These are phyloP conservation scores for Lactarius akahatsu DNA, from an alignment of 768 basidiomycete genomes.

Conservation along the genomic window DNA sequence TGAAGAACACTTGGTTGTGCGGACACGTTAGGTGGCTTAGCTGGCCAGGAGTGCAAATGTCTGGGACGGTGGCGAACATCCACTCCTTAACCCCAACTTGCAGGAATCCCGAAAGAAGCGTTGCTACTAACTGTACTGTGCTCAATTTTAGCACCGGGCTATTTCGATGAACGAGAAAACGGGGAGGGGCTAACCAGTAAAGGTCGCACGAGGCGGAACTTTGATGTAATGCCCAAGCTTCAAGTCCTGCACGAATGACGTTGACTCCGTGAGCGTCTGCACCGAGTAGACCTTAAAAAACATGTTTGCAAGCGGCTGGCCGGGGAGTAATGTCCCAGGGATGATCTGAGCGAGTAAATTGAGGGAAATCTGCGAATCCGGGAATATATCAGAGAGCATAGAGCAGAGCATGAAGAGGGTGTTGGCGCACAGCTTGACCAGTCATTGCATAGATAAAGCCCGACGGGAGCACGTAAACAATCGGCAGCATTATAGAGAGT, in stretches of 20 bases:
- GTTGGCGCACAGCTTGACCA: conserved; percentile 61
- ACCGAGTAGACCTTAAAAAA: conserved; percentile 88
- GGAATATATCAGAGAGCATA: conserved; percentile 3
- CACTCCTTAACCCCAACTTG: conserved; percentile 81
- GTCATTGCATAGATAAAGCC: conserved; percentile 96
- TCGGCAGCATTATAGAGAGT: conserved; percentile 64
- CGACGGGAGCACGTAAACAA: conserved; percentile 82
- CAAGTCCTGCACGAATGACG: conserved; percentile 80
- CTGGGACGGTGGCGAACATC: conserved; percentile 74
- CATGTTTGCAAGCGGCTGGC: conserved; percentile 92
- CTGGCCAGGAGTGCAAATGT: conserved; percentile 66
- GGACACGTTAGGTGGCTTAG: conserved; percentile 75
- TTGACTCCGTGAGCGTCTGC: conserved; percentile 77
- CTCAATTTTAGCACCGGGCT: conserved; percentile 11
- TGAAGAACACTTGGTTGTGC: conserved; percentile 82
- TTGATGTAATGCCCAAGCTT: conserved; percentile 97
- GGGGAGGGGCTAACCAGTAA: conserved; percentile 44
- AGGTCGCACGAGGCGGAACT: conserved; percentile 87
- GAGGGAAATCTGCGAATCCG: conserved; percentile 60
- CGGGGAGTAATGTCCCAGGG: conserved; percentile 81
- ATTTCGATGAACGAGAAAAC: not conserved
- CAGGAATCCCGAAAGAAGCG: conserved; percentile 70
- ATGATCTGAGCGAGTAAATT: conserved; percentile 90
- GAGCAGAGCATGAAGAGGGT: conserved; percentile 10
- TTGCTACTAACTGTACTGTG: conserved; percentile 72